Evolutionary conservation across 306 rosid species (phyloP).

Genomic region (Sicyos baderoa): DNA sequence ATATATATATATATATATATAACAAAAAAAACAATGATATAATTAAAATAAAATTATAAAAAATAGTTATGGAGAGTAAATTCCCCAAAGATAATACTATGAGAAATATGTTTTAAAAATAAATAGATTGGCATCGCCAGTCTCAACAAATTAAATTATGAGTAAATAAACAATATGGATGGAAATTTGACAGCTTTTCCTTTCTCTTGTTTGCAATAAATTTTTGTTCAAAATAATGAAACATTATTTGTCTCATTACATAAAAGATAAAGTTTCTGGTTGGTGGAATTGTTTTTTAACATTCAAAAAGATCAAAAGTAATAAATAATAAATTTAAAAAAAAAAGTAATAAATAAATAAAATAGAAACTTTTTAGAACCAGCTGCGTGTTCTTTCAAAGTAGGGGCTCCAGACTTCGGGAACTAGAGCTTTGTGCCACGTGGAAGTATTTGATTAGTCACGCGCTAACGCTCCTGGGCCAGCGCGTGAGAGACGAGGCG

Average conservation of each 20-base stretch:
- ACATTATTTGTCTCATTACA: constrained; percentile 15
- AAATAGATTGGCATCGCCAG: too few relatives aligned
- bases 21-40: too few relatives aligned
- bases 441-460: neutral
- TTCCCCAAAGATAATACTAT: too few relatives aligned
- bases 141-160: too few relatives aligned
- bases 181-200: neutral
- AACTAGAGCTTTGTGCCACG: neutral
- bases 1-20: too few relatives aligned
- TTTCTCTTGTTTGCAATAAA: too few relatives aligned
- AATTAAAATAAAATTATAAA: too few relatives aligned
- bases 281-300: neutral
- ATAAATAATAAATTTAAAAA: too few relatives aligned
- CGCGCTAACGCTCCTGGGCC: neutral
- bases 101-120: too few relatives aligned
- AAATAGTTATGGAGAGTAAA: too few relatives aligned
- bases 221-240: neutral
- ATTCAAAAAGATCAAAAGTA: too few relatives aligned
- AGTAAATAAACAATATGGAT: neutral
- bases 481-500: neutral
- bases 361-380: neutral
- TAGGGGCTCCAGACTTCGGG: neutral
- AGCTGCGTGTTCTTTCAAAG: constrained; percentile 7
- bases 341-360: too few relatives aligned
- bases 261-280: neutral